Evolutionary conservation across 108 stramenopile genomes (phyloP).

Genomic region (Skeletonema costatum): DNA sequence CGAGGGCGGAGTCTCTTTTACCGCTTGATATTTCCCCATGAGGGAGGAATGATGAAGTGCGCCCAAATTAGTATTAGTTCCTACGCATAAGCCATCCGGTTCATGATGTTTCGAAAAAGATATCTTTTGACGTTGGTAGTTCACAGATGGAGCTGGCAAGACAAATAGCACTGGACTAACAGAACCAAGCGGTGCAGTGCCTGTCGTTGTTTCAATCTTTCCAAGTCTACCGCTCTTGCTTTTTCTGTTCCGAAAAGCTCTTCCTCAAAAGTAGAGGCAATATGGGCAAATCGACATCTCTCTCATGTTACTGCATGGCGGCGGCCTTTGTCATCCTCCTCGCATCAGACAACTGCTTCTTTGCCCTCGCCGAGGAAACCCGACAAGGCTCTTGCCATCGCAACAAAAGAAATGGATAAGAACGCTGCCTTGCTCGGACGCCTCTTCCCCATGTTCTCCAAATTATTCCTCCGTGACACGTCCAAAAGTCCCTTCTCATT

Average conservation of each 20-base stretch:
- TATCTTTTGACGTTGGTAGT: no score
- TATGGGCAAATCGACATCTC: not conserved
- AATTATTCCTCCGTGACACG: not conserved
- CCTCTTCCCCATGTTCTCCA: conserved; percentile 8
- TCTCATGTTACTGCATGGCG: not conserved
- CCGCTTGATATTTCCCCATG: not conserved
- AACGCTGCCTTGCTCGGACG: conserved; percentile 3
- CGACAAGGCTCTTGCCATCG: not conserved
- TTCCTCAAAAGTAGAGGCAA: no score
- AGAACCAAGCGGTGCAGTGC: no score
- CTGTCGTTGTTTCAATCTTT: no score
- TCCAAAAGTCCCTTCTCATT: conserved; percentile 1
- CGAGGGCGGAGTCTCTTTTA: conserved; percentile 13
- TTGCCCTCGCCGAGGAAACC: not conserved
- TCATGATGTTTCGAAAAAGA: no score
- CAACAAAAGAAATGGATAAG: not conserved
- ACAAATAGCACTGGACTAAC: no score
- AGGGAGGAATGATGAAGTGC: no score
- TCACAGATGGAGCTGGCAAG: no score
- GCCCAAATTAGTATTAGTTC: no score
- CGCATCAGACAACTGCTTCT: not conserved
- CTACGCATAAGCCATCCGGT: no score
- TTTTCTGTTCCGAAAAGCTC: no score
- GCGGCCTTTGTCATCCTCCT: not conserved
- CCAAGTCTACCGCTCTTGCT: no score